Evolutionary conservation across 345 rosid species (phyloP).

Genomic region (Turnera subulata): DNA sequence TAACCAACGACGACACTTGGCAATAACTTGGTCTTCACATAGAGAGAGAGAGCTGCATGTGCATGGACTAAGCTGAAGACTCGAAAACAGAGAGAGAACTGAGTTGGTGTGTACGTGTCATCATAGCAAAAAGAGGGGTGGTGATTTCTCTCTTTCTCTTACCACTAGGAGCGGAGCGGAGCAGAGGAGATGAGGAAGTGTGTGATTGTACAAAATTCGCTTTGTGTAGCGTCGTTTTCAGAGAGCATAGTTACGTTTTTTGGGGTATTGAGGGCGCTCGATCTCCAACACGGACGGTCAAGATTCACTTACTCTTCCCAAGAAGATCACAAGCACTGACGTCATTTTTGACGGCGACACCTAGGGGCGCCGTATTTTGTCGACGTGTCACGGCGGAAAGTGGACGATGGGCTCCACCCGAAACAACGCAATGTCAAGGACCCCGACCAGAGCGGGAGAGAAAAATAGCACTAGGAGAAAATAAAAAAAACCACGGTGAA

Average conservation of each 20-base stretch:
- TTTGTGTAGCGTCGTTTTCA: background rate
- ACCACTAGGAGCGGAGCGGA: no score
- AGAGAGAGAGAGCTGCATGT: no score
- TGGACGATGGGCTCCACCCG: background rate
- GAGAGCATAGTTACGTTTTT: background rate
- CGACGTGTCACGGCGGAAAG: slow-evolving; percentile 13
- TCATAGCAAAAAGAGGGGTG: background rate
- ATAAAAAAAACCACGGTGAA: background rate
- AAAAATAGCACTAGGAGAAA: background rate
- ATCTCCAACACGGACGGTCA: slow-evolving; percentile 19
- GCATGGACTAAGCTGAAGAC: background rate
- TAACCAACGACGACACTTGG: no score
- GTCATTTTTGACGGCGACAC: slow-evolving; percentile 24
- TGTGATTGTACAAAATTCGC: no score
- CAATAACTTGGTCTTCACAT: no score
- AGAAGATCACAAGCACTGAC: slow-evolving; percentile 15
- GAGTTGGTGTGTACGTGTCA: background rate
- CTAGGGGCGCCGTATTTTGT: slow-evolving; percentile 11
- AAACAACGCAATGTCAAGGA: background rate
- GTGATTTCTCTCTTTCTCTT: background rate
- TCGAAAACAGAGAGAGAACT: background rate
- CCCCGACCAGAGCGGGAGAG: slow-evolving; percentile 27
- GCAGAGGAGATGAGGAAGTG: no score
- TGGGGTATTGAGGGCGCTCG: background rate
- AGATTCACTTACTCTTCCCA: slow-evolving; percentile 11